phyloP scores from a whole-genome alignment of 495 filamentous ascomycete species.

The Hypoxylon lenormandii region DNA sequence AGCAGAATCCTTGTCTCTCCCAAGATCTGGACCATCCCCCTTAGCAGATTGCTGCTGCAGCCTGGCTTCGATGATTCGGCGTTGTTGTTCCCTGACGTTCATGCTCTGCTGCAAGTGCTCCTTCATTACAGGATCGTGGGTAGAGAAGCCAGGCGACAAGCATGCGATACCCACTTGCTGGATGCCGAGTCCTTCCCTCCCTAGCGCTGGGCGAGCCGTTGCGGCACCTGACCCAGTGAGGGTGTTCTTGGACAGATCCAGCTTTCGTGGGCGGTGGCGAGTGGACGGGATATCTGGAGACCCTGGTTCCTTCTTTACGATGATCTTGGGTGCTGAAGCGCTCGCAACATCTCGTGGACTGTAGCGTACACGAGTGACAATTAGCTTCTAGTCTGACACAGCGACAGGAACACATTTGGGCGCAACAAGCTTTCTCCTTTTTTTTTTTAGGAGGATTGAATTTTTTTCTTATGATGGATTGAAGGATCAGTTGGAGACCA shows the following conservation, averaged over 20 bases:
- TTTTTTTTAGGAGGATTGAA: constrained; percentile 32
- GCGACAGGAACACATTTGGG: constrained; percentile 24
- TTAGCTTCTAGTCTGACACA: constrained; percentile 37
- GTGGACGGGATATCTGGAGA: constrained; percentile 80
- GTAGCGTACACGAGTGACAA: constrained; percentile 29
- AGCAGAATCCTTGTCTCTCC: constrained; percentile 66
- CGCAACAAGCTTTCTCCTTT: constrained; percentile 28
- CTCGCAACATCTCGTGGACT: constrained; percentile 66
- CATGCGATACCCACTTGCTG: constrained; percentile 95
- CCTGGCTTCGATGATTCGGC: constrained; percentile 92
- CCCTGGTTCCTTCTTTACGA: constrained; percentile 95
- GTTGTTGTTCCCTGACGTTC: constrained; percentile 91
- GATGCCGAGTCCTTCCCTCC: constrained; percentile 81
- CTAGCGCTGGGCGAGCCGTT: constrained; percentile 77
- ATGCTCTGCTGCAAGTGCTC: constrained; percentile 94
- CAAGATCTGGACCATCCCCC: constrained; percentile 70
- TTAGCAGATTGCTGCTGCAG: constrained; percentile 87
- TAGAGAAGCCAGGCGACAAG: constrained; percentile 93
- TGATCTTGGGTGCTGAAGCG: constrained; percentile 74
- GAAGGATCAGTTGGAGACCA: constrained; percentile 40
- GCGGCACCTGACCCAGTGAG: constrained; percentile 67
- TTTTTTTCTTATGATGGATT: constrained; percentile 42
- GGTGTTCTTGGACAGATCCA: constrained; percentile 86
- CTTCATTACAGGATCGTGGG: constrained; percentile 94
- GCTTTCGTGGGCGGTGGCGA: constrained; percentile 85